Conservation (phyloP, 2,329 filamentous ascomycete genomes). For the Fusarium brachygibbosum region DNA sequence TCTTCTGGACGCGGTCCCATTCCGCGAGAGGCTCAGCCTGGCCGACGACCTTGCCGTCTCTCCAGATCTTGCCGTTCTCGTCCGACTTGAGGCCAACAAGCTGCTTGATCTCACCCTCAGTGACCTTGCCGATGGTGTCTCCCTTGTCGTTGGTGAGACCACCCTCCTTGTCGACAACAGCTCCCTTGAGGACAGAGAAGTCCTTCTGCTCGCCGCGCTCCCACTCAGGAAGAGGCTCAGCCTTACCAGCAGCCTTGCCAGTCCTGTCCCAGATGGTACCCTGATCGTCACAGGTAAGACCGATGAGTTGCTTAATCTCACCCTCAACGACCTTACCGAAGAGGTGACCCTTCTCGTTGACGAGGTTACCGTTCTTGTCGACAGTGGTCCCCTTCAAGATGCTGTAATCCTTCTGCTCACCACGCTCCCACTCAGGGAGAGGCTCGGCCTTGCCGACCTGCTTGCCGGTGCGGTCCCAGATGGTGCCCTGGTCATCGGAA, state of each 20-base stretch:
- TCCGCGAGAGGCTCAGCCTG: constrained; percentile 73
- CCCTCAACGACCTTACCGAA: constrained; percentile 76
- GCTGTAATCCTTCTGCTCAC: constrained; percentile 48
- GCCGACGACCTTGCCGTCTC: constrained; percentile 75
- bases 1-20: constrained; percentile 61
- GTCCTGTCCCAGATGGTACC: constrained; percentile 74
- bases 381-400: constrained; percentile 63
- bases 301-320: constrained; percentile 73
- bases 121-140: constrained; percentile 70
- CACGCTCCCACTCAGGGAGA: constrained; percentile 67
- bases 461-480: constrained; percentile 73
- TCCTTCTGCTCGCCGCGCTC: constrained; percentile 60
- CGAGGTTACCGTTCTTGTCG: constrained; percentile 71
- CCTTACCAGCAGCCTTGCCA: constrained; percentile 75
- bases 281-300: constrained; percentile 74
- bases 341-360: constrained; percentile 65
- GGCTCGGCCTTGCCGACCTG: constrained; percentile 75
- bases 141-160: constrained; percentile 68
- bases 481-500: constrained; percentile 76
- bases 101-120: constrained; percentile 72
- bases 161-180: constrained; percentile 61
- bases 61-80: constrained; percentile 75
- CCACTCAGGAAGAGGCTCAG: constrained; percentile 71
- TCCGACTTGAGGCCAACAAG: constrained; percentile 77
- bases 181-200: constrained; percentile 37